Evolutionary conservation across 116 monocot species (phyloP).

Genomic region (Iris pallida): DNA sequence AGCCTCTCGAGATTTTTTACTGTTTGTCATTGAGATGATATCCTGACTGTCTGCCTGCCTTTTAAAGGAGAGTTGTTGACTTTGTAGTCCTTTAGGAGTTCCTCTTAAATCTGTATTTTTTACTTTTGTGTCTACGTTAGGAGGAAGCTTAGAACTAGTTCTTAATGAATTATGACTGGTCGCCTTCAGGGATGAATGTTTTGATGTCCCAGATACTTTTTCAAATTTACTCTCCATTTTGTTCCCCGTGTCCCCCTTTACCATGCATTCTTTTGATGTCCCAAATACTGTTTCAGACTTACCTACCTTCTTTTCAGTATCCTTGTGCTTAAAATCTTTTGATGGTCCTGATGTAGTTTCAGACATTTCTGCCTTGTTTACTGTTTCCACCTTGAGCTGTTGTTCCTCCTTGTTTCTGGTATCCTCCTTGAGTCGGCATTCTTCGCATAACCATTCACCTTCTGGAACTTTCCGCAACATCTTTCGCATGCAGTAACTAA

Average conservation of each 20-base stretch:
- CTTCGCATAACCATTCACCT: constrained; percentile 58
- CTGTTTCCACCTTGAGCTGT: background rate
- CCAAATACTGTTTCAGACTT: background rate
- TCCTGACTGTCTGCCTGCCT: constrained; percentile 23
- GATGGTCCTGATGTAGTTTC: background rate
- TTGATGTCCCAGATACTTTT: constrained; percentile 8
- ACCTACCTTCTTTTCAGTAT: constrained; percentile 10
- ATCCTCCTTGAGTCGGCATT: constrained; percentile 39
- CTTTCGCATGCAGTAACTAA: constrained; percentile 49
- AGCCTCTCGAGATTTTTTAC: constrained; percentile 28
- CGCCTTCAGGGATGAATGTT: constrained; percentile 16
- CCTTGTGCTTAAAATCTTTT: constrained; percentile 19
- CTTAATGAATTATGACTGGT: constrained; percentile 26
- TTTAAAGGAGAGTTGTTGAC: constrained; percentile 21
- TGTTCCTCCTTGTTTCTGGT: constrained; percentile 6
- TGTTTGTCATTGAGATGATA: constrained; percentile 9
- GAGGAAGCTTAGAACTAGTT: constrained; percentile 9
- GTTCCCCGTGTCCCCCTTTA: constrained; percentile 16
- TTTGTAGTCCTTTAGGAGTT: constrained; percentile 12
- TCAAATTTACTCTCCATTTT: constrained; percentile 16
- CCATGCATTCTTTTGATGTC: constrained; percentile 25
- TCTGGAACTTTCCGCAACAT: constrained; percentile 42
- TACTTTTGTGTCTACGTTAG: constrained; percentile 17
- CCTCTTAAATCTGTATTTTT: constrained; percentile 7
- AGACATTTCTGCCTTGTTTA: background rate